phyloP scores from a whole-genome alignment of 2,329 filamentous ascomycete species.

The Helminthosporium solani region DNA sequence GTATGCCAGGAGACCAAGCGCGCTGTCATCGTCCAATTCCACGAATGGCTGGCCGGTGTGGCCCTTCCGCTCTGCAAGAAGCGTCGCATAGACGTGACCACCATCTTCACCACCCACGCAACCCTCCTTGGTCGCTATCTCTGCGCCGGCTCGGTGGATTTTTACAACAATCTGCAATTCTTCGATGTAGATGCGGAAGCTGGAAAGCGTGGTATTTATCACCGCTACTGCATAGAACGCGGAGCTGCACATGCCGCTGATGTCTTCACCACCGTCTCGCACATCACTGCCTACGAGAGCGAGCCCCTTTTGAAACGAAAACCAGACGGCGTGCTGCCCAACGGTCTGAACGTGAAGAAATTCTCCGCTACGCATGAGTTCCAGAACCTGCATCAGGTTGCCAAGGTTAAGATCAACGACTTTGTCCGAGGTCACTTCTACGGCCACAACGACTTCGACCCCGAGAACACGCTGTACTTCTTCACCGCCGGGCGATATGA shows the following conservation, averaged over 20 bases:
- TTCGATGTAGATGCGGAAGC: constrained; percentile 97
- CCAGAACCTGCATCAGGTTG: constrained; percentile 94
- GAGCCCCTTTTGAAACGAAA: constrained; percentile 97
- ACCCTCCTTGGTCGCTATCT: constrained; percentile 94
- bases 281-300: constrained; percentile 97
- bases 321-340: constrained; percentile 92
- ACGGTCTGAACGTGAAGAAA: constrained; percentile 97
- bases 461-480: constrained; percentile 95
- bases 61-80: constrained; percentile 89
- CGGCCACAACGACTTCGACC: constrained; percentile 94
- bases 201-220: constrained; percentile 97
- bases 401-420: constrained; percentile 97
- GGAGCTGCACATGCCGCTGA: constrained; percentile 88
- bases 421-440: constrained; percentile 99
- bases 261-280: constrained; percentile 97
- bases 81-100: constrained; percentile 92
- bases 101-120: constrained; percentile 97
- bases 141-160: constrained; percentile 95
- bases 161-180: constrained; percentile 97
- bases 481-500: constrained; percentile 98
- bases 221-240: constrained; percentile 96
- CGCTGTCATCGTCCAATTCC: constrained; percentile 96
- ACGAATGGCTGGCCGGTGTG: constrained; percentile 97
- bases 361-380: constrained; percentile 99
- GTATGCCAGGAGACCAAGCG: constrained; percentile 88